Evolutionary conservation across 2,329 filamentous ascomycete genomes (phyloP), one percentile per base, ranked within the genome.

Genomic region (Alternaria sp.): DNA sequence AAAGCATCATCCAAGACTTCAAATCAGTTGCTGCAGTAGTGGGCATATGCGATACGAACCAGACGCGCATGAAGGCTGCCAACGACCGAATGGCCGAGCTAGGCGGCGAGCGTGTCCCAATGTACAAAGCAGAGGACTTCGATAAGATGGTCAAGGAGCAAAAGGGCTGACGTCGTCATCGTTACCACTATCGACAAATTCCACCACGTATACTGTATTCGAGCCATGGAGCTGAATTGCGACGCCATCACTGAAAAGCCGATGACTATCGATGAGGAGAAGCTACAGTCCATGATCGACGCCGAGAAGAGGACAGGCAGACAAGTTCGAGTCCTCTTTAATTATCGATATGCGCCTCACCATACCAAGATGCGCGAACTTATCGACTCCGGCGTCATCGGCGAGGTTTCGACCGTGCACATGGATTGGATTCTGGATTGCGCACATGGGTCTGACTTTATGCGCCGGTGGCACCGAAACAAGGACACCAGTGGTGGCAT

Each of bases 401-500:
- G 86, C 1, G 77, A 77, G 11, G 82, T 88, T 2, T 83, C 82
- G 4, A 84, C 64, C 14, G 82, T 88, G 26, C 85, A 88, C 66
- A 86, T 88, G 58, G 85, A 88, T 72, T 88, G 86, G 86, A 81
- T 87, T 75, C 81, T 88, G 50, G 85, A 88, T 71, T 86, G 84
- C 10, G 81, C 81, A 24, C 86, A 88, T 66, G 85, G 85, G 9
- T 84, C 85, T 4, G 85, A 88, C 68, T 88, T 86, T 73, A 86
- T 88, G 73, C 82, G 86, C 2, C 84, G 86, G 7, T 88, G 86
- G 86, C 85, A 88, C 67, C 82, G 85, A 10, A 84, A 88, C 70
- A 85, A 84, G 75, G 78, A 80, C 26, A 88, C 87, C 72, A 84
- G 81, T 60, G 86, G 86, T 14, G 85, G 85, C 1, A 74, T 88